Conservation (phyloP, 129 eudicot species). For the Cynara cardunculus region DNA sequence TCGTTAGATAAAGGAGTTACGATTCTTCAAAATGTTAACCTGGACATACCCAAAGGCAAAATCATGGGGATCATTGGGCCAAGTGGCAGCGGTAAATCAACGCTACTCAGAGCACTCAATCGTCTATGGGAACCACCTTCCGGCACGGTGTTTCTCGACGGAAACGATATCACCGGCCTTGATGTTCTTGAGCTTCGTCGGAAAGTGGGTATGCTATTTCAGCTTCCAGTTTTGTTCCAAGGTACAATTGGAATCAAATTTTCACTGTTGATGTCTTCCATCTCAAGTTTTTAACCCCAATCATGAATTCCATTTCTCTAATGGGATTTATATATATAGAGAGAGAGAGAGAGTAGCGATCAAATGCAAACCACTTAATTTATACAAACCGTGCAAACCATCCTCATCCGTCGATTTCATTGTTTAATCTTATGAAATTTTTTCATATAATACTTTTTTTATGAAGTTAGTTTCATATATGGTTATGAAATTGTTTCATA, state of each 20-base stretch:
- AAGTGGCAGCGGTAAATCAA: conserved; percentile 96
- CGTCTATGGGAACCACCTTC: conserved; percentile 89
- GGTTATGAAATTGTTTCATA: too few species aligned
- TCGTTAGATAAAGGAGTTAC: conserved; percentile 47
- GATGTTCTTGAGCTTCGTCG: conserved; percentile 83
- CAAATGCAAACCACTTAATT: too few species aligned
- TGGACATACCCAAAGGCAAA: conserved; percentile 68
- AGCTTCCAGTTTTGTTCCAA: conserved; percentile 86
- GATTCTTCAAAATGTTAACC: conserved; percentile 53
- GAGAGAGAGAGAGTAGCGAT: too few species aligned
- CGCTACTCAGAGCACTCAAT: conserved; percentile 72
- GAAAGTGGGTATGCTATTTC: conserved; percentile 90
- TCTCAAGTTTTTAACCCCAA: neutral
- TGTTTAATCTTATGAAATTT: too few species aligned
- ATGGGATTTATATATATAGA: too few species aligned
- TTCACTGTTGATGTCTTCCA: neutral
- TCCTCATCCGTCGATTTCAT: too few species aligned
- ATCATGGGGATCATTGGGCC: conserved; percentile 97
- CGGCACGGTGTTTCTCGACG: conserved; percentile 75
- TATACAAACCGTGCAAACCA: too few species aligned
- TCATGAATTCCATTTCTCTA: neutral
- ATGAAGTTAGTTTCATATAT: too few species aligned
- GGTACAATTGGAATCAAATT: conserved; percentile 40
- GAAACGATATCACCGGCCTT: conserved; percentile 62
- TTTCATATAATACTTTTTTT: too few species aligned